Base-by-base conservation (phyloP, 805 yeast genomes). In the Wickerhamiella allomyrinae region DNA sequence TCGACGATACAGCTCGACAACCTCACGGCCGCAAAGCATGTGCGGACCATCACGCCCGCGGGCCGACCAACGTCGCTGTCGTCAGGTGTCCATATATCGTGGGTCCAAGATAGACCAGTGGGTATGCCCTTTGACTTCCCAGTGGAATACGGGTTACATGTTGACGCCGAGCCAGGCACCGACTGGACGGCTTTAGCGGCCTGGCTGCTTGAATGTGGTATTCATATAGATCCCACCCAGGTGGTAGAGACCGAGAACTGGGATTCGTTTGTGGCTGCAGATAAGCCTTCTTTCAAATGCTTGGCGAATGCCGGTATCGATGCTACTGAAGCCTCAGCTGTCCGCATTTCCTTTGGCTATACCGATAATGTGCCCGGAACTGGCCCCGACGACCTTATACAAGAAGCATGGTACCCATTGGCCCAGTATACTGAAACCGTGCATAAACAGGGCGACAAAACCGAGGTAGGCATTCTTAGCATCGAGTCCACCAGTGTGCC, bases 91-190 rank as follows among this genome's bases (percentile, higher is more conserved):
- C 41, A 53, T 31, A 10, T 35, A 2, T 22, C 35, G 38, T 37
- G 39, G 31, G 45, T 38, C 41, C 8, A 24, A 34, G 24, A 15
- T 31, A 9, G 17, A 19, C 5, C 34, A 56, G 36, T 47, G 10
- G 41, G 45, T 5, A 41, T 49, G 4, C 58, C 58, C 3, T 53
- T 52, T 40, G 51, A 52, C n/a, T 41, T 48, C 4, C 50, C 50
- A 1, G 34, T 41, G 11, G 59, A 61, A 41, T 40, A 44, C 15
- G 57, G 58, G 5, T 34, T 51, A 22, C 54, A 52, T 31, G 41
- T 56, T 34, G 56, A 57, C 46, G 47, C 57, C 29, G 49, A 48
- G 23, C 47, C 54, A 23, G 61, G 57, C 23, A 44, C 46, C 2
- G 47, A 50, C 7, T 40, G 44, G 48, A 6, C 19, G 2, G 46